Evolutionary conservation across 1,139 yeast species (phyloP), one percentile per base, ranked within the genome.

Genomic region (Lodderomyces metapsilosis): DNA sequence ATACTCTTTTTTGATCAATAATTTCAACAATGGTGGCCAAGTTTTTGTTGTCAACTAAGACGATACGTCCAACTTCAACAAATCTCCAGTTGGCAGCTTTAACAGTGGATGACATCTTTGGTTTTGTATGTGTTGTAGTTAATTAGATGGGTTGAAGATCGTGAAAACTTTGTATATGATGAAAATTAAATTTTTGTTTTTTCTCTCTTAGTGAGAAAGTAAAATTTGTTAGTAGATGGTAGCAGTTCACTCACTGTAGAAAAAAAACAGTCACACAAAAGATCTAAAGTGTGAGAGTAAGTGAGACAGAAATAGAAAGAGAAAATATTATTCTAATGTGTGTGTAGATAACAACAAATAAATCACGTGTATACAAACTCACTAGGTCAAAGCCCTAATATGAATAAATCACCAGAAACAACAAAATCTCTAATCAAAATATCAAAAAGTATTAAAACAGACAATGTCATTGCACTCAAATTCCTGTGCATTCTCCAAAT

Each of bases 31-130:
- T 82, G 70, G 95, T 78, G 66, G 97, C 98, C 69, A 91, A 80
- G 51, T 68, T 66, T 77, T 87, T 85, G 78, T 82, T 78, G 82
- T 82, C 76, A 72, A 92, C 71, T 70, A 91, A 85, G 76, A 91
- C 96, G 71, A 94, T 88, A 81, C 98, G 96, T 74, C 99, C 99
- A 69, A 91, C 87, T 82, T 92, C 96, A 73, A 94, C 98, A 72
- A 81, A 84, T 86, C 97, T 88, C 98, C 97, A 91, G 91, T 87
- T 88, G 76, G 95, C 81, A 74, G 95, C 87, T 81, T 87, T 86
- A 75, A 91, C 94, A 70, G 86, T 78, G 71, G 95, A 61, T 38
- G 54, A 49, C 75, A 68, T 69, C 51, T 55, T 42, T 39, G 41
- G 27, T 44, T 27, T 44, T 44, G 34, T 42, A 36, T 37, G 28